Evolutionary conservation across 768 basidiomycete species (phyloP), one percentile per base, ranked within the genome.

Genomic region (Terana coerulea): DNA sequence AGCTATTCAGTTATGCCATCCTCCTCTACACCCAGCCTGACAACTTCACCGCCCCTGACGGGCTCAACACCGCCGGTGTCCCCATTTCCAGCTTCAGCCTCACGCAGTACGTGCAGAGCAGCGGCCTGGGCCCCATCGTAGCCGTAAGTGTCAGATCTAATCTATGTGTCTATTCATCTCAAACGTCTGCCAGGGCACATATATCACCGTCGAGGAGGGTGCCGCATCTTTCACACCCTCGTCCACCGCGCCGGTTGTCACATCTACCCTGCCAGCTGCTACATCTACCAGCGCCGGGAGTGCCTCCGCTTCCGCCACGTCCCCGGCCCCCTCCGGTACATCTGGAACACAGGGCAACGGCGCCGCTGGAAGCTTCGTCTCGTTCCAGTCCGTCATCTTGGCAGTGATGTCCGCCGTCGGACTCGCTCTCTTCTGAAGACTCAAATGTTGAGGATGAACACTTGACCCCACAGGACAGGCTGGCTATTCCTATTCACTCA

Each of bases 161-260:
- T 15, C 11, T 15, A 11, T 1, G 14, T 42, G 3, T 17, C 24
- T 22, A 37, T 51, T 33, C 33, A 19, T 19, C 22, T 46, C 25
- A 30, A 9, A 19, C 43, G 28, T 25, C 31, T 52, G 12, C 37
- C 53, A 86, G 84, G 84, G 72, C 39, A 84, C 73, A 55, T 92
- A 90, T 71, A 78, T 89, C 60, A 78, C 75, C 4, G 90, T 89
- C 58, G 79, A 89, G 67, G 78, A 80, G 59, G 89, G 89, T 22
- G 73, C 74, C 3, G 72, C 79, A 11, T 81, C 80, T 19, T 69
- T 61, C 35, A 70, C 78, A 26, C 62, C 81, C 39, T 69, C 77
- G 37, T 59, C 79, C 19, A 91, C 89, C 34, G 78, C 83, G n/a
- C 64, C 83, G 10, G 86, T 90, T 14, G 69, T 79, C 54, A 75